Base-by-base conservation (phyloP, 2,329 filamentous ascomycete genomes). In the Fusarium sp. region DNA sequence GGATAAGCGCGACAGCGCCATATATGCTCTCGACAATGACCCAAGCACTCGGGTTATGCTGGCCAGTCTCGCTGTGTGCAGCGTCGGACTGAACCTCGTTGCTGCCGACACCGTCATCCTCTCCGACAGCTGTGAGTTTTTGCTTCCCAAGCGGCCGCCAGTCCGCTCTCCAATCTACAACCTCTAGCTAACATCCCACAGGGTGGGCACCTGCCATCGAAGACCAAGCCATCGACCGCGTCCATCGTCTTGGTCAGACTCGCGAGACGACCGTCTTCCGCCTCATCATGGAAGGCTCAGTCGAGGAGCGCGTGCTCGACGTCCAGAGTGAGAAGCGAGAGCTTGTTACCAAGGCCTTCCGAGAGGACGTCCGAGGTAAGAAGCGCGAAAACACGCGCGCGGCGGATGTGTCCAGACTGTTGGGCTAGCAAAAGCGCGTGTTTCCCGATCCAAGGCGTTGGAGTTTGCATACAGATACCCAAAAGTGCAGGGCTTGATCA, bases 121-220 rank as follows among this genome's bases (percentile, higher is more conserved):
- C 17, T 85, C 87, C 0, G 93, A 97, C 73, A 90, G 86, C 56
- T 97, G 83, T 82, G 72, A 73, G 80, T 74, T 6, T 27, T 6
- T 27, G 25, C 11, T 32, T 44, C 2, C 41, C 17, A 17, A 39
- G 10, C 36, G n/a, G 27, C 15, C 15, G 9, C 3, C 10, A 13
- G 10, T 25, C 13, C 9, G 13, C 15, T 23, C 10, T n/a, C n/a
- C 23, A 14, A 6, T 54, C 15, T 14, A 13, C 13, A 14, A 33
- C 15, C 6, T 29, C 4, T 25, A 41, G 32, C 57, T 70, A 52
- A 66, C 32, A 49, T 45, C n/a, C 44, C 15, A 17, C 36, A 77
- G 80, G 92, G 93, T 97, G 93, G 90, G 92, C 93, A 2, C 93
- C 93, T 0, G 92, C 92, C 1, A 95, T 97, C 51, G 93, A 97